Evolutionary conservation across 805 yeast genomes (phyloP).

Genomic region (Zygoascus bituminiphila): DNA sequence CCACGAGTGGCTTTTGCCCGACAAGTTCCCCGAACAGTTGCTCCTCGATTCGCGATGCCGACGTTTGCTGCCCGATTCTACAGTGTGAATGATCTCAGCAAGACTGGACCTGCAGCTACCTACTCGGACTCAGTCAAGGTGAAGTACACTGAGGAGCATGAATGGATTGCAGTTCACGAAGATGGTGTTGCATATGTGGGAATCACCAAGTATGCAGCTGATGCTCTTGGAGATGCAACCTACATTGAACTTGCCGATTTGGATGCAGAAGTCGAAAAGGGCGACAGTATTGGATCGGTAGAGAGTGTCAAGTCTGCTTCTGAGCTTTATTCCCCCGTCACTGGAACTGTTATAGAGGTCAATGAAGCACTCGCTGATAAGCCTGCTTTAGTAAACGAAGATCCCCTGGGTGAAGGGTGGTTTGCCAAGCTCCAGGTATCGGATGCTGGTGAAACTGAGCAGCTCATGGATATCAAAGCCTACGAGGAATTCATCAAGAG

Average conservation of each 20-base stretch:
- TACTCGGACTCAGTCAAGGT: conserved; percentile 25
- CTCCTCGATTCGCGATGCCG: not conserved
- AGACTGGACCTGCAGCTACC: conserved; percentile 23
- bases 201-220: conserved; percentile 89
- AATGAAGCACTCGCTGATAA: conserved; percentile 57
- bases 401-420: conserved; percentile 95
- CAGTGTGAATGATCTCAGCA: conserved; percentile 25
- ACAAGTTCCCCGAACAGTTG: not conserved
- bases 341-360: conserved; percentile 65
- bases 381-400: conserved; percentile 75
- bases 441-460: conserved; percentile 30
- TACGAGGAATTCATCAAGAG: conserved; percentile 27
- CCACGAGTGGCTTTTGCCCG: conserved; percentile 6
- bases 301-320: conserved; percentile 92
- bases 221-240: conserved; percentile 95
- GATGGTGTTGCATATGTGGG: conserved; percentile 81
- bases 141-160: conserved; percentile 79
- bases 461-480: conserved; percentile 24
- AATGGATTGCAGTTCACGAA: conserved; percentile 82
- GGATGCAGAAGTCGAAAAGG: conserved; percentile 51
- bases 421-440: conserved; percentile 64
- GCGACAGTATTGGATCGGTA: conserved; percentile 85
- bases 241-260: conserved; percentile 82
- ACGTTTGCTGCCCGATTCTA: conserved; percentile 13
- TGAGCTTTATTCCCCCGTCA: conserved; percentile 84